Percentiles rank a stretch among this genome's conserved stretches.
These are phyloP conservation scores for Oryza rufipogon DNA, from an alignment of 176 grass and related monocot species.

Conservation along the genomic window DNA sequence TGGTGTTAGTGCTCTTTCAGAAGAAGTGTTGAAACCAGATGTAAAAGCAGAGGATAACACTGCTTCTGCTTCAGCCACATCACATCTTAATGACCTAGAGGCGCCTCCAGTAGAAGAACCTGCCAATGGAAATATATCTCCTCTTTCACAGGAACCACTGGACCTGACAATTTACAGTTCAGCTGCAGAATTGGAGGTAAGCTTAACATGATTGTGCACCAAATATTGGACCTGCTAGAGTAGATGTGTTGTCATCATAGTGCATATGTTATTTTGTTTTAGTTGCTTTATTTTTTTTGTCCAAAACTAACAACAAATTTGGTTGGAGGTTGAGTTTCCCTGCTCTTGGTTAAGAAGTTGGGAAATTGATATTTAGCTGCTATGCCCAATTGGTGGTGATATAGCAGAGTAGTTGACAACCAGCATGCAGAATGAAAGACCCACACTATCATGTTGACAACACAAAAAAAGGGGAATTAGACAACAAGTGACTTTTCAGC, in stretches of 20 bases:
- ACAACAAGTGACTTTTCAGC: neutral
- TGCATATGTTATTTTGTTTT: neutral
- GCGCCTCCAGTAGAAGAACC: conserved; percentile 24
- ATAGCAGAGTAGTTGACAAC: conserved; percentile 12
- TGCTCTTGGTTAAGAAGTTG: neutral
- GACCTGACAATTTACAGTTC: conserved; percentile 66
- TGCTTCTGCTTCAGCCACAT: conserved; percentile 30
- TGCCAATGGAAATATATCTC: conserved; percentile 22
- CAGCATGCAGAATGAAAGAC: neutral
- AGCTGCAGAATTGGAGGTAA: conserved; percentile 75
- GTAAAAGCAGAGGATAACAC: conserved; percentile 30
- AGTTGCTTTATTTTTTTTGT: conserved; percentile 9
- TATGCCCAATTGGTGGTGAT: neutral
- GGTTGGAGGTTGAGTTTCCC: neutral
- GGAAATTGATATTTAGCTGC: neutral
- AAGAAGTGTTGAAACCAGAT: conserved; percentile 39
- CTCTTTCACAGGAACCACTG: conserved; percentile 46
- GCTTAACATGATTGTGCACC: neutral
- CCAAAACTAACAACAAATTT: conserved; percentile 5
- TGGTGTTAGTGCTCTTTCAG: conserved; percentile 22
- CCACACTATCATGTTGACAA: conserved; percentile 9
- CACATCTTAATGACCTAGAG: conserved; percentile 27
- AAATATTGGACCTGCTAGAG: neutral
- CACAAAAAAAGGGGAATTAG: neutral
- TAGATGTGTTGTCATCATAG: neutral